Percentiles rank a stretch among this genome's conserved stretches.
phyloP scores from a whole-genome alignment of 305 asterid species.

The Fraxinus sp. region DNA sequence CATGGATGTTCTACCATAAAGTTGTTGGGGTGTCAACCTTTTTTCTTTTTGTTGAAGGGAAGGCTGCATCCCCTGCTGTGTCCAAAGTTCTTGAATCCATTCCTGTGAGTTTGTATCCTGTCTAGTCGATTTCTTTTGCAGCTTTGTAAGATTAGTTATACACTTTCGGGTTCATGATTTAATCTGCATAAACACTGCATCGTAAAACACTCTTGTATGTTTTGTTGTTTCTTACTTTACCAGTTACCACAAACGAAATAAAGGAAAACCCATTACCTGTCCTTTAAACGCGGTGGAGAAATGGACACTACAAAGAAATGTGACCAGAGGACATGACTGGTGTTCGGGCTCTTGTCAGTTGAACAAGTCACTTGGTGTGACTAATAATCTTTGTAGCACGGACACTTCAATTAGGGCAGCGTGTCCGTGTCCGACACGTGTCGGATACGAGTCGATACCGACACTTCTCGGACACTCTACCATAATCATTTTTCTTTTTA shows the following conservation, averaged over 20 bases:
- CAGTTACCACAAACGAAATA: too few species aligned
- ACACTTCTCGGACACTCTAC: too few species aligned
- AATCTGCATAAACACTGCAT: not conserved
- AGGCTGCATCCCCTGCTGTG: slow-evolving; percentile 68
- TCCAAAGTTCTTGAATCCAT: slow-evolving; percentile 73
- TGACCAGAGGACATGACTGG: not conserved
- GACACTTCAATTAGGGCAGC: too few species aligned
- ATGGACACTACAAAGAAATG: not conserved
- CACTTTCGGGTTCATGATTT: slow-evolving; percentile 2
- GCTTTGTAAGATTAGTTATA: not conserved
- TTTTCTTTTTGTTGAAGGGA: slow-evolving; percentile 79
- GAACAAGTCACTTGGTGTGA: not conserved
- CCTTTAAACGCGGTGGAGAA: not conserved
- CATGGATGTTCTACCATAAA: slow-evolving; percentile 78
- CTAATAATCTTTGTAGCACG: too few species aligned
- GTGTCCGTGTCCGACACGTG: too few species aligned
- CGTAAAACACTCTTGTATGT: not conserved
- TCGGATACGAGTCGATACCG: too few species aligned
- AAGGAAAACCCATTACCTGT: not conserved
- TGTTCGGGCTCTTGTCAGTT: not conserved
- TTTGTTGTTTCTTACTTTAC: not conserved
- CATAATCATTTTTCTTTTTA: too few species aligned
- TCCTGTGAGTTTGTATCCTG: slow-evolving; percentile 43
- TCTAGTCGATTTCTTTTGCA: slow-evolving; percentile 15
- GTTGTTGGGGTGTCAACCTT: slow-evolving; percentile 71